Evolutionary conservation across 805 yeast species (phyloP), one percentile per base, ranked within the genome.

Genomic region (Starmerella asiatica): DNA sequence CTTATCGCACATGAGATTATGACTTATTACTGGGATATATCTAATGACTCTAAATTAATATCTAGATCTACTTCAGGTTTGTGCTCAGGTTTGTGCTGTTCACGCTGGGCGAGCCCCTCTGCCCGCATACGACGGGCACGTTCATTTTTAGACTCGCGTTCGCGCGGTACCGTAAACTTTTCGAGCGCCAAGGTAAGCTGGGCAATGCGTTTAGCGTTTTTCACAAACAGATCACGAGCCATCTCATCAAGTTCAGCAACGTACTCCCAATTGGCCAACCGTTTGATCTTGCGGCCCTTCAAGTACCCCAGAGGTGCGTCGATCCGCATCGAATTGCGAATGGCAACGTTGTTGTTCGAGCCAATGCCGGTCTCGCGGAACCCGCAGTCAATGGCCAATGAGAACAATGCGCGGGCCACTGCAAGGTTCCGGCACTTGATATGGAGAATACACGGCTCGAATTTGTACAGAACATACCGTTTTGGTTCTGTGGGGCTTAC

Each of bases 361-460:
- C 93, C 93, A 34, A 84, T 81, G 1, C 94, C 94, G 23, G 82
- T 70, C 57, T 84, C 94, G 52, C 94, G 67, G 53, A 79, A 84
- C 3, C 94, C 94, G 59, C 91, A 78, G 2, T 70, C 68, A 82
- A 83, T 77, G 0, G 93, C 93, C 1, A 71, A 59, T 28, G 75
- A 71, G 47, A 76, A 81, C 9, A 84, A 56, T 29, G 59, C 59
- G n/a, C 68, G 64, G 0, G 94, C 93, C 4, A 67, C 58, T 12
- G 58, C 62, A 20, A 66, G 58, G 48, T 73, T 69, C 34, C 88
- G 65, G 52, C 94, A 81, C 52, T 81, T 78, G 4, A 84, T 84
- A 57, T 84, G 94, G 35, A 83, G 60, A 36, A 84, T 83, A 56
- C 84, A 67, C 3, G 94, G 93, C 59, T 84, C 94, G 49, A 76